These are phyloP conservation scores for Mycena capillaripes DNA, from an alignment of 768 basidiomycete genomes.

Conservation along the genomic window DNA sequence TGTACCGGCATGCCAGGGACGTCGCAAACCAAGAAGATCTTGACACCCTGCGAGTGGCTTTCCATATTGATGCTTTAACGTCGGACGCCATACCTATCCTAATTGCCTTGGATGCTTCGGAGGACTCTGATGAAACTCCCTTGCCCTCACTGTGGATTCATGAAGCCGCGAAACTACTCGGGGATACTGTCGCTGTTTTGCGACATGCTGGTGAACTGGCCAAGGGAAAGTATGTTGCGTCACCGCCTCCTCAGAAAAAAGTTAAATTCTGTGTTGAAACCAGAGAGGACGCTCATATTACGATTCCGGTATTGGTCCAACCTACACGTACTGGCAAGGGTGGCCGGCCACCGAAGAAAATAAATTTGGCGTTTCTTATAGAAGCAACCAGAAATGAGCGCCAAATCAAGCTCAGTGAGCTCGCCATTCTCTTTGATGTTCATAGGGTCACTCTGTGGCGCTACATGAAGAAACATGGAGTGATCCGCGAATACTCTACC, in stretches of 20 bases:
- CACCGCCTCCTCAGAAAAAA: no score
- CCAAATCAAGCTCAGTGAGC: conserved; percentile 7
- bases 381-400: conserved; percentile 4
- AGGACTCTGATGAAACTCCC: conserved; percentile 11
- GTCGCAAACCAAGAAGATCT: conserved; percentile 9
- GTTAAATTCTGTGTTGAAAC: no score
- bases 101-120: background rate
- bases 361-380: background rate
- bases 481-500: background rate
- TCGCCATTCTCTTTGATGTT: background rate
- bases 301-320: background rate
- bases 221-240: background rate
- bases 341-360: background rate
- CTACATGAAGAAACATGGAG: background rate
- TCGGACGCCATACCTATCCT: background rate
- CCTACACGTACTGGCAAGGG: background rate
- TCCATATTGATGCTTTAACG: background rate
- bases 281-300: conserved; percentile 1
- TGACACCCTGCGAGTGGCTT: background rate
- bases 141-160: background rate
- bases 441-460: background rate
- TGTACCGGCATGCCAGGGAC: background rate
- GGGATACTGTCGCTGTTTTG: background rate
- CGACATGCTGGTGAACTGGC: conserved; percentile 11
- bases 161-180: background rate